A percentile compares a stretch with the other conserved stretches of the same genome.
These are phyloP conservation scores for Striga hermonthica DNA, from an alignment of 305 asterid species.

Conservation along the genomic window DNA sequence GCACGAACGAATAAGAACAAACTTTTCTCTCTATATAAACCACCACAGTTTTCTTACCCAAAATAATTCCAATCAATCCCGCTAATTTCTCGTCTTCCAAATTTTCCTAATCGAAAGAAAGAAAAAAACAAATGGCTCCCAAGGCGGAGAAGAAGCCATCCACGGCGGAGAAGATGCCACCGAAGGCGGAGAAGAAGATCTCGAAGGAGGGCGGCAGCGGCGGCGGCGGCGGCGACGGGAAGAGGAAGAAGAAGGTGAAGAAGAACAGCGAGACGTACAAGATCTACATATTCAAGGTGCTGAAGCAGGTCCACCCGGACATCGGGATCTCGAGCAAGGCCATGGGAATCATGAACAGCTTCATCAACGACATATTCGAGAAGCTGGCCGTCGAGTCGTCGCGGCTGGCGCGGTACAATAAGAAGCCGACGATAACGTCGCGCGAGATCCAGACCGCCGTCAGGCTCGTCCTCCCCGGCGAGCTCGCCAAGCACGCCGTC, in stretches of 20 bases:
- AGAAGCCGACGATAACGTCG: slow-evolving; percentile 48
- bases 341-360: slow-evolving; percentile 53
- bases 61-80: neutral
- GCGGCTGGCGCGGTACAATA: slow-evolving; percentile 44
- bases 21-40: slow-evolving; percentile 19
- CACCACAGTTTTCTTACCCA: neutral
- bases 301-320: slow-evolving; percentile 51
- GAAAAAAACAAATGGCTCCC: slow-evolving; percentile 35
- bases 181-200: slow-evolving; percentile 37
- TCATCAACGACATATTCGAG: slow-evolving; percentile 51
- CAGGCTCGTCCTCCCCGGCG: slow-evolving; percentile 47
- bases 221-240: slow-evolving; percentile 35
- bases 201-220: slow-evolving; percentile 33
- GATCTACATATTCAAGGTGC: slow-evolving; percentile 47
- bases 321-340: slow-evolving; percentile 49
- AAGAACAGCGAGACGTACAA: slow-evolving; percentile 50
- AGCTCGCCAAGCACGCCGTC: slow-evolving; percentile 48
- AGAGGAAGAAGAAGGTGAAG: slow-evolving; percentile 46
- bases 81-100: neutral
- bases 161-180: slow-evolving; percentile 41
- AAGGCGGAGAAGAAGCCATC: slow-evolving; percentile 39
- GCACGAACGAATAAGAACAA: slow-evolving; percentile 21
- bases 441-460: slow-evolving; percentile 50
- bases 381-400: slow-evolving; percentile 45
- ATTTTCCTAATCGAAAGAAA: neutral